These are phyloP conservation scores for Olyra latifolia DNA, from an alignment of 176 grass and related monocot genomes.

Conservation along the genomic window DNA sequence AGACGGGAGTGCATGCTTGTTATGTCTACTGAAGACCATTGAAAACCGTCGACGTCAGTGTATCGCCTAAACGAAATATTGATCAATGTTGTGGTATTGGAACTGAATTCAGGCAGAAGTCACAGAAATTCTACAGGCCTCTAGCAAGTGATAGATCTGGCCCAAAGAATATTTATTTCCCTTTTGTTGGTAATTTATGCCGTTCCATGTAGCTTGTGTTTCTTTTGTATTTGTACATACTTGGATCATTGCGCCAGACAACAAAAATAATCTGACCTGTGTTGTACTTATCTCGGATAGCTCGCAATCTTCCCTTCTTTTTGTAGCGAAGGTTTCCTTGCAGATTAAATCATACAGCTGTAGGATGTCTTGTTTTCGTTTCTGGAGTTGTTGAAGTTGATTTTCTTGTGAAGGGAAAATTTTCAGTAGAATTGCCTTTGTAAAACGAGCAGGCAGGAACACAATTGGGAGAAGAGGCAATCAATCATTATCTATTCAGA, in stretches of 20 bases:
- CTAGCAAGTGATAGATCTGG: constrained; percentile 18
- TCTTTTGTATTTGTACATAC: constrained; percentile 41
- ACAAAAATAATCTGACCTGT: constrained; percentile 23
- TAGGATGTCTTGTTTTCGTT: neutral
- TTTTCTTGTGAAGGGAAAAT: too few species aligned
- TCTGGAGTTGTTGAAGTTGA: too few species aligned
- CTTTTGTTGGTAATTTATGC: constrained; percentile 9
- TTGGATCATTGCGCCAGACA: neutral
- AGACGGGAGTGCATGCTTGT: neutral
- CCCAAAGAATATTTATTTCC: constrained; percentile 1
- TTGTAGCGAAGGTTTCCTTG: neutral
- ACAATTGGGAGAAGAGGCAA: neutral
- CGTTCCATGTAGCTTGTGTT: constrained; percentile 7
- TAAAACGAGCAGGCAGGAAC: neutral
- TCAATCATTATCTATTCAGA: too few species aligned
- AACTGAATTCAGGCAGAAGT: neutral
- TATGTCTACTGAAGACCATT: neutral
- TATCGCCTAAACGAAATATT: neutral
- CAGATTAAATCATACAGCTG: neutral
- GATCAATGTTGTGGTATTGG: constrained; percentile 19
- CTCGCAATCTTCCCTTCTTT: neutral
- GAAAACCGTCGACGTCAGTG: neutral
- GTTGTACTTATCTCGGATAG: neutral
- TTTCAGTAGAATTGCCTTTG: neutral
- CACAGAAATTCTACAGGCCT: neutral